A percentile compares a stretch with the other conserved stretches of the same genome.
phyloP scores from a whole-genome alignment of 2,329 filamentous ascomycete genomes.

The Cryphonectria radicalis region DNA sequence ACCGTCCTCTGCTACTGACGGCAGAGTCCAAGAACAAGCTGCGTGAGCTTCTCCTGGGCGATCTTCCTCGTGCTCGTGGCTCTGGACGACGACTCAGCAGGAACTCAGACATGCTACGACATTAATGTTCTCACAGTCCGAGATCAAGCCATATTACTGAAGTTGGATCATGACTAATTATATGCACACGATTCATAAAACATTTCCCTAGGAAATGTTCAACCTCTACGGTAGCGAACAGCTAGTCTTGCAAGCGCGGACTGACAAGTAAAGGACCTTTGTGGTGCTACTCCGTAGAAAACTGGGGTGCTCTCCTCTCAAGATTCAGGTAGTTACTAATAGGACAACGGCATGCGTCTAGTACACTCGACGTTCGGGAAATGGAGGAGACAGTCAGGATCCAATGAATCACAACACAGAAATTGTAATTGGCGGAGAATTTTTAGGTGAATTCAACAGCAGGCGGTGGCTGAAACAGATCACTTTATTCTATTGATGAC shows the following conservation, averaged over 20 bases:
- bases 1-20: background rate
- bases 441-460: background rate
- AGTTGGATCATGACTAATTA: conserved; percentile 39
- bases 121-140: background rate
- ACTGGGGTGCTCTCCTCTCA: background rate
- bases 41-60: no score
- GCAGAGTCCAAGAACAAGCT: background rate
- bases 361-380: background rate
- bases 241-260: no score
- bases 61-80: conserved; percentile 40
- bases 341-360: background rate
- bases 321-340: background rate
- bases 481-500: background rate
- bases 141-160: conserved; percentile 37
- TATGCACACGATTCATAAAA: no score
- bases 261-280: background rate
- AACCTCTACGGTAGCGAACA: no score
- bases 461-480: background rate
- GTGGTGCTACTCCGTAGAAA: no score
- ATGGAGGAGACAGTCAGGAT: background rate
- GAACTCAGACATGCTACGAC: conserved; percentile 54
- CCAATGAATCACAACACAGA: background rate
- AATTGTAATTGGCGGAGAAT: background rate
- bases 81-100: conserved; percentile 61
- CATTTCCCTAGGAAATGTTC: no score